phyloP scores from a whole-genome alignment of 2,329 filamentous ascomycete species.

The Fusarium proliferatum region DNA sequence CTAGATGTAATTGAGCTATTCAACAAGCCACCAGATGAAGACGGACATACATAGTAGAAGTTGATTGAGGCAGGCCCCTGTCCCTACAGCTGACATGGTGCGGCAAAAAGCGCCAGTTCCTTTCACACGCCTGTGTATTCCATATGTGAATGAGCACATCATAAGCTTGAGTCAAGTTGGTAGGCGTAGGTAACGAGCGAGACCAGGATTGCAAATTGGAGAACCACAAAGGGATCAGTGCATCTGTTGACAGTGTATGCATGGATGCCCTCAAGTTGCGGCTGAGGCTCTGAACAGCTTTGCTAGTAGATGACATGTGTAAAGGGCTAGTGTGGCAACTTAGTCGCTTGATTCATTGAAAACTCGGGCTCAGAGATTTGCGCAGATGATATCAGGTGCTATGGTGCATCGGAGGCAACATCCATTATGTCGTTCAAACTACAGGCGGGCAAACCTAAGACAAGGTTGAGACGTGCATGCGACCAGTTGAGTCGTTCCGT shows the following conservation, averaged over 20 bases:
- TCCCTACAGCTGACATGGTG: background rate
- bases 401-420: slow-evolving; percentile 5
- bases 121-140: background rate
- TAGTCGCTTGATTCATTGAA: slow-evolving; percentile 31
- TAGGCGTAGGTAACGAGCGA: background rate
- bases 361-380: slow-evolving; percentile 3
- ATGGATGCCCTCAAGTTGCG: slow-evolving; percentile 15
- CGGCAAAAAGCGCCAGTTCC: background rate
- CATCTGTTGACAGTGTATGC: slow-evolving; percentile 28
- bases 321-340: slow-evolving; percentile 40
- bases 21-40: background rate
- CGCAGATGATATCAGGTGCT: background rate
- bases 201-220: slow-evolving; percentile 24
- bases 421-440: slow-evolving; percentile 16
- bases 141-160: background rate
- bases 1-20: background rate
- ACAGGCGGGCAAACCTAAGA: slow-evolving; percentile 3
- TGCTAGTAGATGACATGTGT: slow-evolving; percentile 1
- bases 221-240: slow-evolving; percentile 24
- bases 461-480: slow-evolving; percentile 8
- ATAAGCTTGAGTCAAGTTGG: background rate
- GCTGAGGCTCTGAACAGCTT: slow-evolving; percentile 19
- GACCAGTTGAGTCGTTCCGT: background rate
- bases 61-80: background rate
- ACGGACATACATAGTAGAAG: background rate